These are phyloP conservation scores for Diaporthe vexans DNA, from an alignment of 2,329 filamentous ascomycete genomes.

Conservation along the genomic window DNA sequence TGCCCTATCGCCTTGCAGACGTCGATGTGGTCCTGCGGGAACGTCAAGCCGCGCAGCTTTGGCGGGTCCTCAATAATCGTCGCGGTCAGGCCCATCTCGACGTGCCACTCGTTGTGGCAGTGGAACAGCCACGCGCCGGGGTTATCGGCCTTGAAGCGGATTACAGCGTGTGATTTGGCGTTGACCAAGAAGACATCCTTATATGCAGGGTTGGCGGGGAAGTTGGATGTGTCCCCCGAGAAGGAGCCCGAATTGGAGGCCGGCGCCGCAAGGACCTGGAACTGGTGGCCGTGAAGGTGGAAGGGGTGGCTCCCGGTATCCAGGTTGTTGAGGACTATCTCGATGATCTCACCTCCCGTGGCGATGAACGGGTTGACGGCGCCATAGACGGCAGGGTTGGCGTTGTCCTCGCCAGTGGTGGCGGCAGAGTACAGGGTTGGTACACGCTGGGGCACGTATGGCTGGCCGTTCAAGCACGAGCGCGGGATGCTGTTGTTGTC, in stretches of 20 bases:
- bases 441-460: constrained; percentile 77
- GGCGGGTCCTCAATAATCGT: constrained; percentile 70
- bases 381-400: constrained; percentile 58
- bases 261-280: constrained; percentile 64
- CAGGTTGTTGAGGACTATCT: constrained; percentile 65
- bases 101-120: constrained; percentile 74
- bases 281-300: constrained; percentile 69
- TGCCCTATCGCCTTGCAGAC: constrained; percentile 60
- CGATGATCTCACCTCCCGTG: constrained; percentile 55
- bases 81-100: constrained; percentile 69
- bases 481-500: constrained; percentile 74
- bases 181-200: constrained; percentile 57
- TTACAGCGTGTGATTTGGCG: constrained; percentile 60
- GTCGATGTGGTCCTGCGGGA: constrained; percentile 71
- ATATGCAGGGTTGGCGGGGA: constrained; percentile 49
- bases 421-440: constrained; percentile 81
- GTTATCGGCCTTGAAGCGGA: constrained; percentile 66
- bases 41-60: constrained; percentile 65
- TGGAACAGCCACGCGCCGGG: constrained; percentile 70
- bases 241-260: constrained; percentile 54
- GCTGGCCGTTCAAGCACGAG: constrained; percentile 73
- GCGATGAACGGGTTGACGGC: constrained; percentile 58
- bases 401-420: constrained; percentile 63
- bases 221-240: constrained; percentile 49
- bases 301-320: constrained; percentile 64